These are phyloP conservation scores for Globisporangium nagaii DNA, from an alignment of 352 stramenopile genomes.

Conservation along the genomic window DNA sequence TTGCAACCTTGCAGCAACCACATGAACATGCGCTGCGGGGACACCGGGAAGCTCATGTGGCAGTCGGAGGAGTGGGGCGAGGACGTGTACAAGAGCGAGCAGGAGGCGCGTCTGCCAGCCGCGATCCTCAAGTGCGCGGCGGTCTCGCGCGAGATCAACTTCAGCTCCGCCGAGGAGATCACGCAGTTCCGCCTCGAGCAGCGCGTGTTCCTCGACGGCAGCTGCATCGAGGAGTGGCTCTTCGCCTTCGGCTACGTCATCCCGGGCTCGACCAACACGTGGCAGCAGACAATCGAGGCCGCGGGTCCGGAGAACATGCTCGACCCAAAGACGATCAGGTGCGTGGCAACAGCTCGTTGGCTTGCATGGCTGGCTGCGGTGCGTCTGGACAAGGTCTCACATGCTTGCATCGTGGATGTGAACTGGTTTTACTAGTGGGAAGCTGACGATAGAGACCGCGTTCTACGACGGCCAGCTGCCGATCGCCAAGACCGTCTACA, in stretches of 20 bases:
- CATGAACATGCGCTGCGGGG: conserved; percentile 86
- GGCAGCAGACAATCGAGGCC: conserved; percentile 94
- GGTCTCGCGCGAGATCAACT: conserved; percentile 94
- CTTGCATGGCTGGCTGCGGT: too few species aligned
- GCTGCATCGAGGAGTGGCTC: conserved; percentile 93
- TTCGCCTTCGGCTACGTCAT: conserved; percentile 96
- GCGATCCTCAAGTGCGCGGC: conserved; percentile 86
- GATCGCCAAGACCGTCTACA: conserved; percentile 90
- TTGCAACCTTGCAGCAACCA: conserved; percentile 46
- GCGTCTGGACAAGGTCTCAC: too few species aligned
- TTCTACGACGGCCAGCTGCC: conserved; percentile 90
- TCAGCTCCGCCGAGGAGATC: conserved; percentile 88
- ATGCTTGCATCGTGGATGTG: too few species aligned
- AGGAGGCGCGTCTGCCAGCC: conserved; percentile 74
- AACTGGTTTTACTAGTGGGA: conserved; percentile 44
- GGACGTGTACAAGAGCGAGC: conserved; percentile 61
- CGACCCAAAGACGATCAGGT: conserved; percentile 79
- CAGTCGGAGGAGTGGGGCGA: conserved; percentile 78
- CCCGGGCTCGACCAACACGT: conserved; percentile 92
- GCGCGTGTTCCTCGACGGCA: conserved; percentile 84
- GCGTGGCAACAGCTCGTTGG: too few species aligned
- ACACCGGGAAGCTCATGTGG: conserved; percentile 79
- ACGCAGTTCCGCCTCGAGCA: conserved; percentile 91
- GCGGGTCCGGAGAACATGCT: conserved; percentile 88
- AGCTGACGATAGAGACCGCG: conserved; percentile 93